phyloP scores from a whole-genome alignment of 1,284 basidiomycete species.

The Ganoderma lingzhi region DNA sequence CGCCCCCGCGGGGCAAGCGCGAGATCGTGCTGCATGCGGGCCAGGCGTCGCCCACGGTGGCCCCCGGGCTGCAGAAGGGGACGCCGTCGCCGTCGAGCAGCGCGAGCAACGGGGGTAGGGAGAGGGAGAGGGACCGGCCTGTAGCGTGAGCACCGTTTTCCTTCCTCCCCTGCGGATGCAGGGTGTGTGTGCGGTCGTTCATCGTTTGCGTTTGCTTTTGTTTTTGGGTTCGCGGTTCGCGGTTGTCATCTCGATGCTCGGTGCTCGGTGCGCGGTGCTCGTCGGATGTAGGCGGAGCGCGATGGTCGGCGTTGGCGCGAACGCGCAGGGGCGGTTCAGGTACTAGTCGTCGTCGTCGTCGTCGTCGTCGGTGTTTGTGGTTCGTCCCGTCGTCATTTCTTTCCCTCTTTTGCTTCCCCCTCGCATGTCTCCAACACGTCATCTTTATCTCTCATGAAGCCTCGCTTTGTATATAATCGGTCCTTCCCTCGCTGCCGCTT shows the following conservation, averaged over 20 bases:
- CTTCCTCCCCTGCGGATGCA: constrained; percentile 13
- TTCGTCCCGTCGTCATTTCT: background rate
- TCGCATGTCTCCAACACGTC: background rate
- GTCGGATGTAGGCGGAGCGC: constrained; percentile 20
- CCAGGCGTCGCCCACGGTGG: constrained; percentile 39
- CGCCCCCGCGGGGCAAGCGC: constrained; percentile 56
- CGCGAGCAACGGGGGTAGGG: constrained; percentile 24
- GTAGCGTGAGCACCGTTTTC: constrained; percentile 29
- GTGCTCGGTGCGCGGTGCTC: background rate
- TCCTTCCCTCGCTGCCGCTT: background rate
- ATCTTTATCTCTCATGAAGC: constrained; percentile 1
- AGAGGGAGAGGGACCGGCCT: constrained; percentile 19
- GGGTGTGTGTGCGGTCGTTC: constrained; percentile 22
- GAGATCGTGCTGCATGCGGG: constrained; percentile 59
- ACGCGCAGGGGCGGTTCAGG: constrained; percentile 20
- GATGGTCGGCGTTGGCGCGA: constrained; percentile 18
- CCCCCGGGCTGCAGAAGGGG: constrained; percentile 35
- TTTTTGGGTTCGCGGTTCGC: constrained; percentile 3
- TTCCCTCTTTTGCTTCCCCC: background rate
- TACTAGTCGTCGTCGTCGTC: constrained; percentile 6
- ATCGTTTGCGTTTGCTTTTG: constrained; percentile 16
- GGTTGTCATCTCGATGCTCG: constrained; percentile 7
- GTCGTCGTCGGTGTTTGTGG: background rate
- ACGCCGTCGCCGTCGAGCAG: constrained; percentile 48
- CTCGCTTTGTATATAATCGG: constrained; percentile 8